Base-by-base conservation (phyloP, 2,329 filamentous ascomycete genomes). In the Pestalotiopsis sp. region DNA sequence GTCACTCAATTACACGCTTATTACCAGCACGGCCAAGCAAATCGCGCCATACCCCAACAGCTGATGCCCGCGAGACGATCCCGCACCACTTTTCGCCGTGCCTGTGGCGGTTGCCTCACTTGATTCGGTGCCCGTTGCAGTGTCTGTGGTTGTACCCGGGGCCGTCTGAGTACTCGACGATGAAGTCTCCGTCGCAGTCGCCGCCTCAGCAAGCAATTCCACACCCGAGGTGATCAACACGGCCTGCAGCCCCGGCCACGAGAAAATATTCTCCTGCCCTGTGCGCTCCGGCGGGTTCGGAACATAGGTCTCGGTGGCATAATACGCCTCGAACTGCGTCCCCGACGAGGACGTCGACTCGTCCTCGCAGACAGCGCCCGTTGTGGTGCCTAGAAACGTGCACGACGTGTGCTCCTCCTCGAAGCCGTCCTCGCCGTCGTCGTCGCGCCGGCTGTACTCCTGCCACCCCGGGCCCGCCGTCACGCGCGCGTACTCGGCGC, bases 401-500 rank as follows among this genome's bases (percentile, higher is more conserved):
- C 52, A 66, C 13, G 40, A 24, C 40, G 20, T 13, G 17, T 30
- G 40, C 4, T 14, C 22, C 11, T 4, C 6, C 58, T 60, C 24
- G 0, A 38, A 4, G 1, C 14, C 24, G 14, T 11, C 10, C 1
- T 26, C 24, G 30, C 55, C 30, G 55, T 48, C 64, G 35, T 66
- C 39, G 4, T 66, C 64, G 44, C 7, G 17, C 5, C 44, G 44
- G 55, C 40, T 59, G 17, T 59, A 66, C 22, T 39, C 35, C 30
- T 66, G 30, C 20, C 17, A n/a, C 4, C 48, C 64, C 3, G 55
- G 64, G 14, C 24, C 30, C 13, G 52, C 64, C 0, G 64, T 66
- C 17, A 66, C n/a, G 48, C 64, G 64, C 40, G 64, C 64, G 55
- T 66, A 66, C 55, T 66, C 64, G 6, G 64, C 20, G 64, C 55